These are phyloP conservation scores for Mytilinidion resinicola DNA, from an alignment of 495 filamentous ascomycete genomes.

Conservation along the genomic window DNA sequence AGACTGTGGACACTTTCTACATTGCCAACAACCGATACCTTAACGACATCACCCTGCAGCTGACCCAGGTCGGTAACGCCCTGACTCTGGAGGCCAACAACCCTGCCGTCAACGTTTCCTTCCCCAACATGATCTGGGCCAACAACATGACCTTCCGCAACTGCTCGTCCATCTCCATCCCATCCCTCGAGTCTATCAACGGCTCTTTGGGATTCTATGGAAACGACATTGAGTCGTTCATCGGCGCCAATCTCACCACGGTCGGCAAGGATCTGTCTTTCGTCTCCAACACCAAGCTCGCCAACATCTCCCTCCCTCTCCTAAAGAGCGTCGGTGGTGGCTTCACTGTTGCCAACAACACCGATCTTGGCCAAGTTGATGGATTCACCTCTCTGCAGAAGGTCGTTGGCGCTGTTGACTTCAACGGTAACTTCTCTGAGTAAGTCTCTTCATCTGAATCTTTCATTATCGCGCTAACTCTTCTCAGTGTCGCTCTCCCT, in stretches of 20 bases:
- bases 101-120: slow-evolving; percentile 48
- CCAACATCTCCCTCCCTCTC: slow-evolving; percentile 66
- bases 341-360: slow-evolving; percentile 84
- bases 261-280: slow-evolving; percentile 65
- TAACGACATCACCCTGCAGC: slow-evolving; percentile 45
- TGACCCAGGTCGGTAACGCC: slow-evolving; percentile 58
- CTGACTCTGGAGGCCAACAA: slow-evolving; percentile 61
- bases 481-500: slow-evolving; percentile 60
- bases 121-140: slow-evolving; percentile 73
- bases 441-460: slow-evolving; percentile 45
- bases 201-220: slow-evolving; percentile 78
- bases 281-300: slow-evolving; percentile 66
- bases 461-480: slow-evolving; percentile 14
- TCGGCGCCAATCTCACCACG: slow-evolving; percentile 71
- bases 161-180: slow-evolving; percentile 64
- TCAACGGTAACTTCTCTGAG: slow-evolving; percentile 77
- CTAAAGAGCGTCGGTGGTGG: slow-evolving; percentile 68
- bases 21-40: slow-evolving; percentile 38
- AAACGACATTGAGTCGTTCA: slow-evolving; percentile 62
- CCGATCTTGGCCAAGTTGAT: slow-evolving; percentile 54
- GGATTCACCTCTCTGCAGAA: slow-evolving; percentile 59
- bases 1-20: slow-evolving; percentile 50
- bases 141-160: slow-evolving; percentile 85
- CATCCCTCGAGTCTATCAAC: slow-evolving; percentile 70
- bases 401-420: slow-evolving; percentile 82